phyloP scores from a whole-genome alignment of 257 asterid species.

The Buddleja alternifolia region DNA sequence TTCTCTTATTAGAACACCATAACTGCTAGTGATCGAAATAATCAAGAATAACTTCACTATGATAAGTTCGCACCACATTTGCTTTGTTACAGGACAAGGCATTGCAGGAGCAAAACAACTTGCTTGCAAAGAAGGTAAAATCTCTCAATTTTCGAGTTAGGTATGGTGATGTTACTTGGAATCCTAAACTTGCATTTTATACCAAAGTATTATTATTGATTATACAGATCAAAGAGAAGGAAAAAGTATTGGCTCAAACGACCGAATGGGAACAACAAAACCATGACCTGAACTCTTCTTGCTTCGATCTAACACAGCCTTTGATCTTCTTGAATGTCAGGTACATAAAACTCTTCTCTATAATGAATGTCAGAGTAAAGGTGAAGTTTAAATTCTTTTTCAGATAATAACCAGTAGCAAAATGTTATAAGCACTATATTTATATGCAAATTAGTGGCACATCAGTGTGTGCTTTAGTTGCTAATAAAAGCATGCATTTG shows the following conservation, averaged over 20 bases:
- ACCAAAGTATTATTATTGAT: background rate
- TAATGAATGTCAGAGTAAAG: background rate
- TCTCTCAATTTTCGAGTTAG: background rate
- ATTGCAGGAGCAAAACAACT: constrained; percentile 72
- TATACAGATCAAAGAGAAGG: constrained; percentile 66
- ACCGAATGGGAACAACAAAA: constrained; percentile 47
- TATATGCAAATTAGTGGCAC: background rate
- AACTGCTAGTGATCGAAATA: too few species aligned
- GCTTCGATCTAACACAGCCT: constrained; percentile 33
- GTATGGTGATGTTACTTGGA: background rate
- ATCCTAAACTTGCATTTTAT: too few species aligned
- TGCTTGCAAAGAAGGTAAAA: constrained; percentile 63
- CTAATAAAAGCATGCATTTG: too few species aligned
- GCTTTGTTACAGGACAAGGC: constrained; percentile 67
- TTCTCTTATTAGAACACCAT: background rate
- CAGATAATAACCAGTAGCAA: background rate
- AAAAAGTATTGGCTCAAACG: constrained; percentile 45
- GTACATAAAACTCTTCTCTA: constrained; percentile 27
- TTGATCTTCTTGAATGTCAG: constrained; percentile 48
- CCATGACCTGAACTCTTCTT: constrained; percentile 45
- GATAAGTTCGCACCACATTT: background rate
- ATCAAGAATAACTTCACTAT: too few species aligned
- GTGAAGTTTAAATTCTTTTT: background rate
- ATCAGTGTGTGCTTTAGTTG: too few species aligned
- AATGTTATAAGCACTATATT: background rate